phyloP scores from a whole-genome alignment of 1,139 yeast genomes.

The Lodderomyces orthopsilosis region DNA sequence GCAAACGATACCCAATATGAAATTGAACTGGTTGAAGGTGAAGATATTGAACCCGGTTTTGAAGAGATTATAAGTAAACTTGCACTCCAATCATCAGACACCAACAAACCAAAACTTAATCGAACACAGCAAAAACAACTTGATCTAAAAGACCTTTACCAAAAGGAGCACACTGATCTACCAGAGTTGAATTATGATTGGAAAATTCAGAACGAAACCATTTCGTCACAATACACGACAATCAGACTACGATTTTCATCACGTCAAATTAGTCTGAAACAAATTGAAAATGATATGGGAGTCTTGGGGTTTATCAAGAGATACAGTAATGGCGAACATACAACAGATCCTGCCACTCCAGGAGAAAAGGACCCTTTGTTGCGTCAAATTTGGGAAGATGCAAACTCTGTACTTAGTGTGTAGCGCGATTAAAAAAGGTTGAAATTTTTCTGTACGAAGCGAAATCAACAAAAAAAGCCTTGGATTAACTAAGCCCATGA shows the following conservation, averaged over 20 bases:
- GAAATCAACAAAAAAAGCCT: constrained; percentile 2
- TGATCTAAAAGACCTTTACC: constrained; percentile 33
- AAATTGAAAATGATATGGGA: constrained; percentile 15
- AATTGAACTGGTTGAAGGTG: constrained; percentile 8
- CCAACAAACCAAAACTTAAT: constrained; percentile 16
- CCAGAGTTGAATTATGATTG: constrained; percentile 17
- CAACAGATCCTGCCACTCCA: background rate
- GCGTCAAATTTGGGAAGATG: constrained; percentile 1
- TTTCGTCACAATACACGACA: constrained; percentile 36
- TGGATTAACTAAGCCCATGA: constrained; percentile 18
- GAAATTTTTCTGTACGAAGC: background rate
- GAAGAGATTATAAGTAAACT: background rate
- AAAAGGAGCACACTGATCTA: background rate
- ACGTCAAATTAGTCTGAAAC: constrained; percentile 12
- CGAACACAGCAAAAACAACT: constrained; percentile 37
- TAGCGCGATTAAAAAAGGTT: no score
- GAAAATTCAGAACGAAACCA: constrained; percentile 39
- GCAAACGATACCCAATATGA: constrained; percentile 13
- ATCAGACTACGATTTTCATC: constrained; percentile 37
- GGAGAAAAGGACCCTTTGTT: constrained; percentile 11
- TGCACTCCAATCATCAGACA: background rate
- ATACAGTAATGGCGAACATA: background rate
- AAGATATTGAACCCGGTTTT: background rate
- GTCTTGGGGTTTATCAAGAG: constrained; percentile 20
- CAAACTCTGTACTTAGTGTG: background rate